Percentiles rank a stretch among this genome's conserved stretches.
These are phyloP conservation scores for Daldinia concentrica DNA, from an alignment of 495 filamentous ascomycete species.

Conservation along the genomic window DNA sequence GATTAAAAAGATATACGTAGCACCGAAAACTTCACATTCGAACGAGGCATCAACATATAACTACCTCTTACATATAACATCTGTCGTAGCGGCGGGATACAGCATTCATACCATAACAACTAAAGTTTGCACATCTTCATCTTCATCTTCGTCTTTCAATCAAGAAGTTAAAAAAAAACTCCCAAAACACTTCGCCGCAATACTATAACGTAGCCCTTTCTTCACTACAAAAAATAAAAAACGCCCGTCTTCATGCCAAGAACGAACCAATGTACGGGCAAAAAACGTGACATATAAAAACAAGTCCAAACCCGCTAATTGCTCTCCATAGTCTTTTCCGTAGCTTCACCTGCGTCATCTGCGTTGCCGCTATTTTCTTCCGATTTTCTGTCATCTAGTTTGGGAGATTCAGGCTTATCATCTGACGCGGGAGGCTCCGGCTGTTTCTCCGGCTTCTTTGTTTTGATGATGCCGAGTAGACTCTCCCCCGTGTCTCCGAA, in stretches of 20 bases:
- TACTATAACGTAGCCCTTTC: slow-evolving; percentile 2
- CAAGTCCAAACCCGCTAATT: slow-evolving; percentile 17
- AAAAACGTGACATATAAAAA: slow-evolving; percentile 10
- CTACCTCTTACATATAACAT: background rate
- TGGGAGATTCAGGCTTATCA: background rate
- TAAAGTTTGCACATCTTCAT: background rate
- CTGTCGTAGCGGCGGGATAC: background rate
- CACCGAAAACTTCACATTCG: background rate
- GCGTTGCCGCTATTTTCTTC: slow-evolving; percentile 25
- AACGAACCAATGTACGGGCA: slow-evolving; percentile 20
- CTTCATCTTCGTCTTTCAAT: background rate
- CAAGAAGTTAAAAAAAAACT: background rate
- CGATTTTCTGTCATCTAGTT: slow-evolving; percentile 3
- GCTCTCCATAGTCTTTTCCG: slow-evolving; percentile 21
- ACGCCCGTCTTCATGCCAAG: slow-evolving; percentile 35
- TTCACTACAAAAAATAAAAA: slow-evolving; percentile 18
- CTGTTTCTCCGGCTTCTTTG: slow-evolving; percentile 60
- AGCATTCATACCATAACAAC: background rate
- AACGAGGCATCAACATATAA: background rate
- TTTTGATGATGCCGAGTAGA: slow-evolving; percentile 71
- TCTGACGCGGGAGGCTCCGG: slow-evolving; percentile 20
- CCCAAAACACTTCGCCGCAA: slow-evolving; percentile 11
- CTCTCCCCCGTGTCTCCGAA: slow-evolving; percentile 74
- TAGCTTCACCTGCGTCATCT: slow-evolving; percentile 8
- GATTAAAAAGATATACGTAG: background rate